Conservation (phyloP, 2,329 filamentous ascomycete species). For the Chaetomium sp. region DNA sequence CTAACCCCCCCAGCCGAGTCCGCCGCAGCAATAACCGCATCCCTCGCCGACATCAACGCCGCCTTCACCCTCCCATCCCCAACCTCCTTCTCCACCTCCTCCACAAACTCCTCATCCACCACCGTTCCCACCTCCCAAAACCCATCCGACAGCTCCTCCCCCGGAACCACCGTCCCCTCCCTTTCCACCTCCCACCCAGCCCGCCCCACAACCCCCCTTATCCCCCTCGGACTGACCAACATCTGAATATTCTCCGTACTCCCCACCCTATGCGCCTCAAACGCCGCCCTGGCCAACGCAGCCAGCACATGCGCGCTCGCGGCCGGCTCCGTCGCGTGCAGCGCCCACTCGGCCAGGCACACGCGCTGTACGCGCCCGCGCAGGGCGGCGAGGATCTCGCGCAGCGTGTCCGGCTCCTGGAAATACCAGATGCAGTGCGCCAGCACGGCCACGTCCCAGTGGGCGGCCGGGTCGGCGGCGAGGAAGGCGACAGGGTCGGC, state of each 20-base stretch:
- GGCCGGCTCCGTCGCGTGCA: conserved; percentile 44
- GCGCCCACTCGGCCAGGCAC: conserved; percentile 51
- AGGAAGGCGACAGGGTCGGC: conserved; percentile 44
- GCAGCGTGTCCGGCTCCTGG: conserved; percentile 41
- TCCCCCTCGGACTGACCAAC: conserved; percentile 46
- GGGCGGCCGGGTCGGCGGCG: conserved; percentile 27
- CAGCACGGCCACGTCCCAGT: conserved; percentile 52
- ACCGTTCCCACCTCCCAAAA: conserved; percentile 48
- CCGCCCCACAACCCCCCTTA: conserved; percentile 42
- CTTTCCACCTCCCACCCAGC: conserved; percentile 44
- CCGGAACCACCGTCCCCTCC: conserved; percentile 44
- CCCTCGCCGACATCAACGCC: conserved; percentile 38
- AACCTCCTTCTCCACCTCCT: conserved; percentile 39
- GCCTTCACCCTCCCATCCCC: conserved; percentile 37
- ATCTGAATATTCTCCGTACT: conserved; percentile 52
- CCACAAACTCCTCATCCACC: conserved; percentile 39
- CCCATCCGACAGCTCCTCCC: conserved; percentile 48
- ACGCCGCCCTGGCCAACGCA: conserved; percentile 47
- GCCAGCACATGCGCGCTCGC: conserved; percentile 55
- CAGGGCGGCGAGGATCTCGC: conserved; percentile 43
- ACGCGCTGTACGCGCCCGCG: conserved; percentile 41
- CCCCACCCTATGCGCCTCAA: conserved; percentile 46
- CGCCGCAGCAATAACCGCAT: conserved; percentile 40
- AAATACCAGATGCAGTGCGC: conserved; percentile 60
- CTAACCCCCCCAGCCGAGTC: conserved; percentile 37